phyloP scores from a whole-genome alignment of 1,284 basidiomycete species.

The Malassezia slooffiae region DNA sequence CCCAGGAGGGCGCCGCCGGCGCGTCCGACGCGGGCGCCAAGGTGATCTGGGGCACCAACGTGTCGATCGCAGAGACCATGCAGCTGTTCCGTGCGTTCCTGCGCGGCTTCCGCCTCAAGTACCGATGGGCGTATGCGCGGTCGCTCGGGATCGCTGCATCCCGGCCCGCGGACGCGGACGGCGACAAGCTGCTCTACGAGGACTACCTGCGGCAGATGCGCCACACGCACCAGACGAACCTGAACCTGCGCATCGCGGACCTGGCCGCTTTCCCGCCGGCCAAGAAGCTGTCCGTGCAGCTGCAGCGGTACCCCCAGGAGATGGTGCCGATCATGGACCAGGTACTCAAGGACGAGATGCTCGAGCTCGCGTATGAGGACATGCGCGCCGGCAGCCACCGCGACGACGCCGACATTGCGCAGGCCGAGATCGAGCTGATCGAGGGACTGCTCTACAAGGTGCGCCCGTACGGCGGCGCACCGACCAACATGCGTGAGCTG shows the following conservation, averaged over 20 bases:
- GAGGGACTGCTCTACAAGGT: slow-evolving; percentile 68
- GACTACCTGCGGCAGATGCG: slow-evolving; percentile 75
- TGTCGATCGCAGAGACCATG: slow-evolving; percentile 82
- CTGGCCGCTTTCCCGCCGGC: slow-evolving; percentile 76
- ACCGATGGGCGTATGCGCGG: slow-evolving; percentile 65
- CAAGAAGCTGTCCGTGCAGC: slow-evolving; percentile 56
- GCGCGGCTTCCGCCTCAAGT: slow-evolving; percentile 84
- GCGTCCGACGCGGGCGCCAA: slow-evolving; percentile 57
- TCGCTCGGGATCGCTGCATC: slow-evolving; percentile 52
- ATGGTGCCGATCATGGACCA: slow-evolving; percentile 94
- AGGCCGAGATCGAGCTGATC: slow-evolving; percentile 36
- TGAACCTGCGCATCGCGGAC: slow-evolving; percentile 83
- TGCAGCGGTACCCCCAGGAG: slow-evolving; percentile 89
- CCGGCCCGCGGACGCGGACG: slow-evolving; percentile 23
- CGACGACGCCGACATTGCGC: slow-evolving; percentile 60
- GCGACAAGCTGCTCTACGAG: slow-evolving; percentile 57
- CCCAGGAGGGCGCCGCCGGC: slow-evolving; percentile 15
- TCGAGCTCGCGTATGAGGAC: slow-evolving; percentile 54
- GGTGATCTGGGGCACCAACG: slow-evolving; percentile 90
- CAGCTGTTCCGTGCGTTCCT: slow-evolving; percentile 78
- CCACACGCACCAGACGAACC: slow-evolving; percentile 68
- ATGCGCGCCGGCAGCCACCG: slow-evolving; percentile 57
- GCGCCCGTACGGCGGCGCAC: slow-evolving; percentile 69
- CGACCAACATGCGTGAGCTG: slow-evolving; percentile 48
- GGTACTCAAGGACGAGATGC: slow-evolving; percentile 64